A percentile compares a stretch with the other conserved stretches of the same genome.
phyloP scores from a whole-genome alignment of 2,329 filamentous ascomycete species.

The Cadophora gregata region DNA sequence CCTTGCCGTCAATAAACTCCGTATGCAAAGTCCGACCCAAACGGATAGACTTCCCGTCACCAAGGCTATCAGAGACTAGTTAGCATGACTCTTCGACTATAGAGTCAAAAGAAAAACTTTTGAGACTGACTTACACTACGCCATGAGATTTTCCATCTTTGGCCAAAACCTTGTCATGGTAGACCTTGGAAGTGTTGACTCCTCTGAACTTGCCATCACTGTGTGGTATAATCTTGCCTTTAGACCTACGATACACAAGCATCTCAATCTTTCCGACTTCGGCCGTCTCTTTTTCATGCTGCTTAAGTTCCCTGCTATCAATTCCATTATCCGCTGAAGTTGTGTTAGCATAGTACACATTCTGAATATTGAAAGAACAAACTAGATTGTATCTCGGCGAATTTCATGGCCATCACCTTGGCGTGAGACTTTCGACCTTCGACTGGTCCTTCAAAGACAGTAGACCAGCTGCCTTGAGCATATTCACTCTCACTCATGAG shows the following conservation, averaged over 20 bases:
- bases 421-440: no score
- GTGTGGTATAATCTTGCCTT: not conserved
- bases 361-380: not conserved
- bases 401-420: not conserved
- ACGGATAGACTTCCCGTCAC: not conserved
- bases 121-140: not conserved
- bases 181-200: not conserved
- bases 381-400: slow-evolving; percentile 11
- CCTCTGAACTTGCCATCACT: not conserved
- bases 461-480: not conserved
- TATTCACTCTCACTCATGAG: not conserved
- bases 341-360: not conserved
- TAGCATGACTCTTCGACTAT: not conserved
- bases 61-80: not conserved
- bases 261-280: no score
- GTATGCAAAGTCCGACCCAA: not conserved
- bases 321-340: not conserved
- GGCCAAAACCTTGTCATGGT: slow-evolving; percentile 12
- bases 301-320: no score
- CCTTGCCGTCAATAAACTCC: slow-evolving; percentile 29
- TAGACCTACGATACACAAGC: no score
- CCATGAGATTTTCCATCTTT: slow-evolving; percentile 18
- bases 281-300: no score
- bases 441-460: no score
- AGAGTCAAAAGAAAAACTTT: no score